phyloP scores from a whole-genome alignment of 1,284 basidiomycete species.

The Cryptococcus maquisensis region DNA sequence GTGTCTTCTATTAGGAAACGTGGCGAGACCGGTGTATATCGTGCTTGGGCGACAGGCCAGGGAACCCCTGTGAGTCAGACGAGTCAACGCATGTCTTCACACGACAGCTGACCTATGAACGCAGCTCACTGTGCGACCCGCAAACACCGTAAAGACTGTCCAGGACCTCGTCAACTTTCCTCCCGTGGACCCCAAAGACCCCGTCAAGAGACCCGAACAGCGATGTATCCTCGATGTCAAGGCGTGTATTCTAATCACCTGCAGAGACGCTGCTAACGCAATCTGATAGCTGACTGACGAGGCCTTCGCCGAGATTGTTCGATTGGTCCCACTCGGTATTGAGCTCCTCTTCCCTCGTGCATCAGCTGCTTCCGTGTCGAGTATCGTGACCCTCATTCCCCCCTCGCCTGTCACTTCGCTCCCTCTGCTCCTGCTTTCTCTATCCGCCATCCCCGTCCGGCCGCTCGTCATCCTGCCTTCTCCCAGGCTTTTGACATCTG shows the following conservation, averaged over 20 bases:
- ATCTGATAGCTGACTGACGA: conserved; percentile 26
- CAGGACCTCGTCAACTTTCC: conserved; percentile 27
- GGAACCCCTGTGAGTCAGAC: conserved; percentile 41
- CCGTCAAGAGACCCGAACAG: conserved; percentile 3
- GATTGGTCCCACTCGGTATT: conserved; percentile 35
- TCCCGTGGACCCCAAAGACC: conserved; percentile 2
- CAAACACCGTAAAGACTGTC: conserved; percentile 39
- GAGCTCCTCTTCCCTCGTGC: conserved; percentile 34
- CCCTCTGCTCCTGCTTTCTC: conserved; percentile 37
- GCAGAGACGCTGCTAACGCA: conserved; percentile 6
- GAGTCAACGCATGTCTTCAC: neutral
- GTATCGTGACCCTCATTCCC: conserved; percentile 33
- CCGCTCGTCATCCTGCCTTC: conserved; percentile 36
- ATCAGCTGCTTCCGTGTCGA: conserved; percentile 12
- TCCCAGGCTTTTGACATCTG: conserved; percentile 22
- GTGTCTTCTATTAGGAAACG: conserved; percentile 36
- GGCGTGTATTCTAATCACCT: conserved; percentile 13
- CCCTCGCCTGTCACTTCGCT: conserved; percentile 32
- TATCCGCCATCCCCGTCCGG: conserved; percentile 20
- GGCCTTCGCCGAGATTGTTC: conserved; percentile 32
- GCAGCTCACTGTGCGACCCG: conserved; percentile 44
- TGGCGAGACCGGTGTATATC: conserved; percentile 43
- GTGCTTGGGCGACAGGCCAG: conserved; percentile 47
- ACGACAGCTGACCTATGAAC: neutral
- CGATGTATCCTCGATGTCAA: conserved; percentile 38